Conservation (phyloP, 768 basidiomycete genomes). For the Amanita subjunquillea region DNA sequence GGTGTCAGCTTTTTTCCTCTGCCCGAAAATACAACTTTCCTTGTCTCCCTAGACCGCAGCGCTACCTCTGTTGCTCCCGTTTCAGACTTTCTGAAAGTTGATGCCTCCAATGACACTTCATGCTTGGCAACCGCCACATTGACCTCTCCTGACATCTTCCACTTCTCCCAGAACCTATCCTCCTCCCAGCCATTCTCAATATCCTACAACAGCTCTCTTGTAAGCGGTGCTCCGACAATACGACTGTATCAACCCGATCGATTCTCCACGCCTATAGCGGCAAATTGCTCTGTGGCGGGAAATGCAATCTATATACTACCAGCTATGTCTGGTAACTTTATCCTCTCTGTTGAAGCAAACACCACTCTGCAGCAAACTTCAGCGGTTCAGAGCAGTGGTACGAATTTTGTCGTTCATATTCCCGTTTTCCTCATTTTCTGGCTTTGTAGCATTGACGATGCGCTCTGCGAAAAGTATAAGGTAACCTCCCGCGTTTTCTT, state of each 20-base stretch:
- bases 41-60: slow-evolving; percentile 44
- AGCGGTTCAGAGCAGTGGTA: background rate
- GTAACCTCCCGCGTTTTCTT: background rate
- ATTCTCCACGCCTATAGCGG: slow-evolving; percentile 15
- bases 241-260: slow-evolving; percentile 28
- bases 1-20: slow-evolving; percentile 43
- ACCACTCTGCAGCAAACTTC: background rate
- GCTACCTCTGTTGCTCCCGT: slow-evolving; percentile 29
- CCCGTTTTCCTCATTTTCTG: background rate
- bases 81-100: slow-evolving; percentile 38
- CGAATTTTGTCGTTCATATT: background rate
- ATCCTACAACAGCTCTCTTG: slow-evolving; percentile 23
- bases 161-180: slow-evolving; percentile 19
- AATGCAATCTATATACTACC: slow-evolving; percentile 31
- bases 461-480: background rate
- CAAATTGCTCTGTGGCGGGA: slow-evolving; percentile 18
- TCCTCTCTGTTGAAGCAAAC: background rate
- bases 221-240: slow-evolving; percentile 21
- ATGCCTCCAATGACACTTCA: slow-evolving; percentile 28
- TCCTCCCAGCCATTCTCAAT: slow-evolving; percentile 45
- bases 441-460: background rate
- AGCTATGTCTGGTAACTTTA: background rate
- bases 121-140: slow-evolving; percentile 24
- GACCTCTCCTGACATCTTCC: slow-evolving; percentile 17
- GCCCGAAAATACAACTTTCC: slow-evolving; percentile 34